Evolutionary conservation across 2,329 filamentous ascomycete genomes (phyloP).

Genomic region (Huntiella decipiens): DNA sequence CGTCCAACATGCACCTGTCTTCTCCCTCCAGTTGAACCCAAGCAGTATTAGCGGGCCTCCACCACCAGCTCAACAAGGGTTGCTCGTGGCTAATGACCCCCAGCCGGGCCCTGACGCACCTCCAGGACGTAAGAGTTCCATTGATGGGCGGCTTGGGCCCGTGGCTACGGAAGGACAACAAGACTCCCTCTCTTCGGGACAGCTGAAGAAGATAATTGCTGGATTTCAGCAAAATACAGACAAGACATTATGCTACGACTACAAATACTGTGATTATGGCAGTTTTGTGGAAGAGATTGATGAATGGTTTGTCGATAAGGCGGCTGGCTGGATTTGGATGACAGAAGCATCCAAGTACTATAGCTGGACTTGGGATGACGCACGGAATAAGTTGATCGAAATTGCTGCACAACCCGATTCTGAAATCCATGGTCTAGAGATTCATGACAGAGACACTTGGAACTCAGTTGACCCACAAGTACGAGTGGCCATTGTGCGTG

Average conservation of each 20-base stretch:
- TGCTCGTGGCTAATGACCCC: neutral
- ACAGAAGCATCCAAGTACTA: constrained; percentile 59
- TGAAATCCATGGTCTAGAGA: constrained; percentile 6
- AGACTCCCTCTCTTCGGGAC: constrained; percentile 58
- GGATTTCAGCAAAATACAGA: constrained; percentile 49
- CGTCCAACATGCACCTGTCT: constrained; percentile 4
- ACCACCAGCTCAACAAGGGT: neutral
- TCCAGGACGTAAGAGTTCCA: constrained; percentile 12
- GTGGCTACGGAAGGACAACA: constrained; percentile 14
- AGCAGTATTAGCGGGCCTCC: neutral
- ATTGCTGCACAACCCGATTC: constrained; percentile 18
- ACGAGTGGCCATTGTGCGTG: constrained; percentile 30
- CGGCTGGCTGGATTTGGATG: constrained; percentile 66
- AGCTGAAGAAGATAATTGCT: constrained; percentile 53
- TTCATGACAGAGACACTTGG: constrained; percentile 34
- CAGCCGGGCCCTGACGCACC: neutral
- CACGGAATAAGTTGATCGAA: constrained; percentile 14
- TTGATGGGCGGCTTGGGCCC: constrained; percentile 20
- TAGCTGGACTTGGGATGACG: constrained; percentile 51
- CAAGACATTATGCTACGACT: constrained; percentile 57
- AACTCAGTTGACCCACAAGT: constrained; percentile 36
- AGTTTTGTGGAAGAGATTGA: constrained; percentile 75
- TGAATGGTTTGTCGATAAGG: constrained; percentile 91
- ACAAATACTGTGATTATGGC: constrained; percentile 56
- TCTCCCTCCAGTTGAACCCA: neutral